A percentile compares a stretch with the other conserved stretches of the same genome.
Conservation (phyloP, 352 stramenopile species). For the Globisporangium ultimum region DNA sequence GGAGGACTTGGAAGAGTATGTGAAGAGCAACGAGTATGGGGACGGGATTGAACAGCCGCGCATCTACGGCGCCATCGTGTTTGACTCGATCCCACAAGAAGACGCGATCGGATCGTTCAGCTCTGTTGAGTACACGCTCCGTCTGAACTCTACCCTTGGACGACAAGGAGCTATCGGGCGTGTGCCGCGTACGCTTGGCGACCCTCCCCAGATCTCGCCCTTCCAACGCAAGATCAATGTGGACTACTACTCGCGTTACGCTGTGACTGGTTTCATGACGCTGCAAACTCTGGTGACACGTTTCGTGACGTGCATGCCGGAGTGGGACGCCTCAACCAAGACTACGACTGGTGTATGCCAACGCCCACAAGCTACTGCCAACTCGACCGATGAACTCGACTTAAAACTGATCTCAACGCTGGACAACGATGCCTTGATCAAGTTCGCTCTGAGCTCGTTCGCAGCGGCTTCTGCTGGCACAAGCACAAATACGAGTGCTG, state of each 20-base stretch:
- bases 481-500: no score
- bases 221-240: no score
- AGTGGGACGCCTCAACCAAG: conserved; percentile 34
- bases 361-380: conserved; percentile 27
- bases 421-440: conserved; percentile 43
- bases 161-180: no score
- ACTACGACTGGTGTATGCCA: conserved; percentile 42
- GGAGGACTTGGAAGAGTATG: conserved; percentile 37
- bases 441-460: no score
- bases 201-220: no score
- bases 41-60: no score
- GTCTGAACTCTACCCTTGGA: conserved; percentile 53
- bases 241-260: no score
- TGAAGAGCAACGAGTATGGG: no score
- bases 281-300: conserved; percentile 59
- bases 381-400: conserved; percentile 21
- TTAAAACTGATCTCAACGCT: conserved; percentile 36
- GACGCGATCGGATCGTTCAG: conserved; percentile 33
- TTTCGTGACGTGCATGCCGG: conserved; percentile 55
- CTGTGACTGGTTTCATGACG: conserved; percentile 52
- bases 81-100: conserved; percentile 41
- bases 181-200: no score
- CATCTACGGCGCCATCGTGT: conserved; percentile 61
- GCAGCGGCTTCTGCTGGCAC: no score
- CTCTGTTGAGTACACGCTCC: conserved; percentile 60